phyloP scores from a whole-genome alignment of 345 rosid genomes.

The Eucalyptus sp. region DNA sequence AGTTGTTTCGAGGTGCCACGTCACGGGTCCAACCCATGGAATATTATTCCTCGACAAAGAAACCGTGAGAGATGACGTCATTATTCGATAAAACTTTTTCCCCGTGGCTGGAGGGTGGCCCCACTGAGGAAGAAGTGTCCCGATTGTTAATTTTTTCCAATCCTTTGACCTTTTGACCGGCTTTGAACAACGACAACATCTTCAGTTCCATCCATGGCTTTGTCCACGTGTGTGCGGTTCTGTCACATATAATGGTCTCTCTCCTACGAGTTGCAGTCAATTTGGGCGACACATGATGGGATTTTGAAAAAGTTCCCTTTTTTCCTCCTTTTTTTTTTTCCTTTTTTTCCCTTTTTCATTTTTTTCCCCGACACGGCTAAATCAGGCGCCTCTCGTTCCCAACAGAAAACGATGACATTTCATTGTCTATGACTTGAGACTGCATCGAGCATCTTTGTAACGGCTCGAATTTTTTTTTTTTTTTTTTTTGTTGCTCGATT shows the following conservation, averaged over 20 bases:
- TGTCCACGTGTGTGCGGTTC: background rate
- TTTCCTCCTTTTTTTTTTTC: background rate
- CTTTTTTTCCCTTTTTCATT: accelerated
- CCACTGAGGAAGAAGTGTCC: background rate
- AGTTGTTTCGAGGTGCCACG: background rate
- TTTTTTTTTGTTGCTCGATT: background rate
- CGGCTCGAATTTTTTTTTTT: background rate
- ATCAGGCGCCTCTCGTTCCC: too few relatives aligned
- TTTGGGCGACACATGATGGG: constrained; percentile 24
- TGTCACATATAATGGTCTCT: background rate
- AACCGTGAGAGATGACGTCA: background rate
- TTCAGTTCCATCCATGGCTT: background rate
- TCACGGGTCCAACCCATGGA: background rate
- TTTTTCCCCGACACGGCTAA: background rate
- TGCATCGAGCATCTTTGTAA: background rate
- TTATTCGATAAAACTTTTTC: background rate
- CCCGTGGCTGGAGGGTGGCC: background rate
- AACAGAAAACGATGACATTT: background rate
- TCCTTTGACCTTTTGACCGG: background rate
- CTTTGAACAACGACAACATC: background rate
- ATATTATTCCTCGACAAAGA: background rate
- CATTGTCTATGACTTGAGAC: accelerated
- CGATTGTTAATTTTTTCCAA: background rate
- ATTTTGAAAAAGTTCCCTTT: background rate
- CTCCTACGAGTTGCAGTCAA: constrained; percentile 20